These are phyloP conservation scores for Hydnum rufescens DNA, from an alignment of 768 basidiomycete genomes.

Conservation along the genomic window DNA sequence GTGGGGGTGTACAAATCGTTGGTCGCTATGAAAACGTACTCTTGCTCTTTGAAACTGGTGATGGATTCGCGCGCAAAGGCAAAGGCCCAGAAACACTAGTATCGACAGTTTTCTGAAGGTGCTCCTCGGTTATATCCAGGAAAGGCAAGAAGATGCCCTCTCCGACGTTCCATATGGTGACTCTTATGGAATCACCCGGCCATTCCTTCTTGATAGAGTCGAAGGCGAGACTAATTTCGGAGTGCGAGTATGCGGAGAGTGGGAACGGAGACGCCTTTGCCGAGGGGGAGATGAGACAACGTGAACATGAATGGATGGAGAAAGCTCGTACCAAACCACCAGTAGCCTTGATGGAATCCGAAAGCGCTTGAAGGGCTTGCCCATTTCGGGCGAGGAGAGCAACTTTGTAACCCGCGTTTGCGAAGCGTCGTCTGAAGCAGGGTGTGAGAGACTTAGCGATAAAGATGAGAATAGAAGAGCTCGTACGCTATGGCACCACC, in stretches of 20 bases:
- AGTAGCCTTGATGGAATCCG: constrained; percentile 30
- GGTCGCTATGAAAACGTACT: constrained; percentile 3
- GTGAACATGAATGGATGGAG: neutral
- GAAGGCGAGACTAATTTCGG: constrained; percentile 25
- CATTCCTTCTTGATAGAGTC: constrained; percentile 30
- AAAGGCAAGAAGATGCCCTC: constrained; percentile 26
- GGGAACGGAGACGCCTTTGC: constrained; percentile 37
- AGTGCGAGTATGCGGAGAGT: constrained; percentile 22
- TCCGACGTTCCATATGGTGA: constrained; percentile 44
- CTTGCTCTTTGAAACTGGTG: constrained; percentile 31
- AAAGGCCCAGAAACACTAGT: constrained; percentile 36
- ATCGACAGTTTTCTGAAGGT: constrained; percentile 31
- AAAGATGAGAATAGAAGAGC: constrained; percentile 7
- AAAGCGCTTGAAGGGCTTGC: constrained; percentile 31
- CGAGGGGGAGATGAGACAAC: neutral
- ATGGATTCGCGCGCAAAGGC: constrained; percentile 43
- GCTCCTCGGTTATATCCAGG: constrained; percentile 38
- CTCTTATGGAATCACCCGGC: constrained; percentile 32
- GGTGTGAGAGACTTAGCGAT: constrained; percentile 11
- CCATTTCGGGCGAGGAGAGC: constrained; percentile 43
- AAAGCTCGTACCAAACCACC: constrained; percentile 35
- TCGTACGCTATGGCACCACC: constrained; percentile 24
- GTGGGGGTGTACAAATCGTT: too few relatives aligned
- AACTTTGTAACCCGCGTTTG: constrained; percentile 35
- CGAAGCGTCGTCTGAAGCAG: constrained; percentile 20